Conservation (phyloP, 169 alveolate species). For the Ichthyophthirius multifiliis region DNA sequence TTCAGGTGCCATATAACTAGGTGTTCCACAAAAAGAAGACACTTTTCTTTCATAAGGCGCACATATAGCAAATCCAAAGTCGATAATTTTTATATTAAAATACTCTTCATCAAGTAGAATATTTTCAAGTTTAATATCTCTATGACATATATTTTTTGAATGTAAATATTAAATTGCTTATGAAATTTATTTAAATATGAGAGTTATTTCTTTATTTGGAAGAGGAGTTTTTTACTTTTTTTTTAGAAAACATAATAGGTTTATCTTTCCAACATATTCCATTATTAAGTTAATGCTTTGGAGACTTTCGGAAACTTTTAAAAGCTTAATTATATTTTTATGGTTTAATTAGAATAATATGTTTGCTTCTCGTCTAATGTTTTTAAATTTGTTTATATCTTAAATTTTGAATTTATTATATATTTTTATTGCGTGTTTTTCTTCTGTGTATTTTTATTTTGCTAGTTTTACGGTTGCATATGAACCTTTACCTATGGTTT, state of each 20-base stretch:
- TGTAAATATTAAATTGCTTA: conserved; percentile 60
- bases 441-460: conserved; percentile 35
- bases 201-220: conserved; percentile 46
- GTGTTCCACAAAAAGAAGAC: conserved; percentile 63
- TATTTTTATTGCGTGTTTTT: conserved; percentile 49
- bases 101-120: conserved; percentile 50
- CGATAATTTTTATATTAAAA: conserved; percentile 53
- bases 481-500: conserved; percentile 56
- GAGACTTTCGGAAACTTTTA: conserved; percentile 6
- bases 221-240: conserved; percentile 28
- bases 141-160: conserved; percentile 53
- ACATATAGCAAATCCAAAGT: conserved; percentile 64
- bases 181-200: conserved; percentile 39
- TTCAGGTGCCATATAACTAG: conserved; percentile 74
- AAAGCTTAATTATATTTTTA: conserved; percentile 17
- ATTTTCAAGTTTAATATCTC: conserved; percentile 80
- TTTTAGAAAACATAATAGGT: conserved; percentile 34
- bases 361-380: conserved; percentile 48
- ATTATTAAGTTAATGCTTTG: conserved; percentile 6
- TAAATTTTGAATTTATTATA: conserved; percentile 43
- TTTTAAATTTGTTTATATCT: conserved; percentile 46
- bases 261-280: conserved; percentile 43
- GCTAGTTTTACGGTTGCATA: conserved; percentile 61
- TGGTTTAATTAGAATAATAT: conserved; percentile 49
- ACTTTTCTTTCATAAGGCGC: conserved; percentile 37